Evolutionary conservation across 2,329 filamentous ascomycete genomes (phyloP), one percentile per base, ranked within the genome.

Genomic region (Dendryphion nanum): DNA sequence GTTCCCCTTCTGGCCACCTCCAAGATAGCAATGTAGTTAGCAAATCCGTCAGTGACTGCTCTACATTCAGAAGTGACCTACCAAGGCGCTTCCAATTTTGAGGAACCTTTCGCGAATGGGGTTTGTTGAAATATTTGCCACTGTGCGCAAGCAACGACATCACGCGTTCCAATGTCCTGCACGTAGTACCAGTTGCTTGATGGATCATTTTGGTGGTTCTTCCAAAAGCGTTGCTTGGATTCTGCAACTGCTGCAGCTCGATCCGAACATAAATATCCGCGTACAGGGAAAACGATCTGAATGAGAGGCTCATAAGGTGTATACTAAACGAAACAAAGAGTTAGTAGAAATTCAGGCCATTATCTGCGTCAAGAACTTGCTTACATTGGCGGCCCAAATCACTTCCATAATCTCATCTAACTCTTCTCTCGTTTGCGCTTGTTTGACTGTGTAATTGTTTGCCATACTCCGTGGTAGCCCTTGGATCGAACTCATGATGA

Each of bases 381-480:
- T n/a, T n/a, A n/a, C n/a, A 33, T 64, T 64, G 10, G 60, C 61
- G 12, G 50, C 50, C 59, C 60, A 63, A 16, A 64, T 60, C 14
- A 63, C 55, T 13, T 61, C 50, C 42, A 62, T 42, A 18, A 63
- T 53, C 15, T 35, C 35, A 38, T 59, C 53, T 45, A 64, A 40
- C 42, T 64, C 57, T 49, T 55, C 36, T 41, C 37, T 53, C 5
- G 50, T 54, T 28, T 47, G 38, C 23, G 51, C 55, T 36, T 59
- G 46, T 33, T 53, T 53, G 15, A 63, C 44, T 13, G 48, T 38
- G 37, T 59, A 63, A 29, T 48, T 47, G 26, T 44, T 34, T 30
- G 43, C 45, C 48, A 51, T 55, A n/a, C n/a, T n/a, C n/a, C n/a
- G n/a, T n/a, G n/a, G n/a, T n/a, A n/a, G n/a, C n/a, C n/a, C n/a